These are phyloP conservation scores for Cercospora sp. DNA, from an alignment of 2,329 filamentous ascomycete genomes.

Conservation along the genomic window DNA sequence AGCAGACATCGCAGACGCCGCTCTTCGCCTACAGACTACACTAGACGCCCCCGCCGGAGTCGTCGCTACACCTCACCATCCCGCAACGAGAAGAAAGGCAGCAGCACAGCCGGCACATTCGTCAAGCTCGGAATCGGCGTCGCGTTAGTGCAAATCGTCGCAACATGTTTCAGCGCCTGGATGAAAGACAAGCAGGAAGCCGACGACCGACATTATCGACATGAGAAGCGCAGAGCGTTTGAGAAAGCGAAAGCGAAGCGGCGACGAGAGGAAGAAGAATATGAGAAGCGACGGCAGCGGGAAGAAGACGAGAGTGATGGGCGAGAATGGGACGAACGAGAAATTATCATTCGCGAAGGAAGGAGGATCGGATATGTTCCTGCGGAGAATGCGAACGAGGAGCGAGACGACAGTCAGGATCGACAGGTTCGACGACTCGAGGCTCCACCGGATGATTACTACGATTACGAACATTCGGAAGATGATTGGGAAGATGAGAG, in stretches of 20 bases:
- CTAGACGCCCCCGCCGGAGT: neutral
- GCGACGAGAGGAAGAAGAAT: constrained; percentile 14
- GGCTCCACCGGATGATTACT: constrained; percentile 10
- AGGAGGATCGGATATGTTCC: constrained; percentile 16
- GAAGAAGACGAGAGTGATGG: constrained; percentile 27
- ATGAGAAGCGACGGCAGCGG: constrained; percentile 27
- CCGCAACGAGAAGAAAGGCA: constrained; percentile 11
- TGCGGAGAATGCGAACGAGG: neutral
- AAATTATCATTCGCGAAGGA: constrained; percentile 17
- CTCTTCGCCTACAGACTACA: constrained; percentile 10
- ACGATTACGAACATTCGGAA: constrained; percentile 6
- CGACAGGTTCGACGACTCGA: constrained; percentile 13
- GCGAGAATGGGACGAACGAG: constrained; percentile 11
- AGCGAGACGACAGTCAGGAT: constrained; percentile 6
- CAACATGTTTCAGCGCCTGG: constrained; percentile 13
- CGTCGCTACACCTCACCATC: constrained; percentile 16
- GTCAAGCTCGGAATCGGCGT: constrained; percentile 18
- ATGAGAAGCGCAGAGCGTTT: constrained; percentile 19
- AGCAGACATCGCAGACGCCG: constrained; percentile 13
- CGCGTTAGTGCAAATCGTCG: constrained; percentile 15
- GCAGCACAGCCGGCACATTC: constrained; percentile 15
- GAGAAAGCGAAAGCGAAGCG: constrained; percentile 22
- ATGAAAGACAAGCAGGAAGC: constrained; percentile 18
- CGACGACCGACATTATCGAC: constrained; percentile 11
- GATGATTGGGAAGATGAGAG: constrained; percentile 15